Base-by-base conservation (phyloP, 192 early-diverging fungal genomes). In the Phycomyces nitens region DNA sequence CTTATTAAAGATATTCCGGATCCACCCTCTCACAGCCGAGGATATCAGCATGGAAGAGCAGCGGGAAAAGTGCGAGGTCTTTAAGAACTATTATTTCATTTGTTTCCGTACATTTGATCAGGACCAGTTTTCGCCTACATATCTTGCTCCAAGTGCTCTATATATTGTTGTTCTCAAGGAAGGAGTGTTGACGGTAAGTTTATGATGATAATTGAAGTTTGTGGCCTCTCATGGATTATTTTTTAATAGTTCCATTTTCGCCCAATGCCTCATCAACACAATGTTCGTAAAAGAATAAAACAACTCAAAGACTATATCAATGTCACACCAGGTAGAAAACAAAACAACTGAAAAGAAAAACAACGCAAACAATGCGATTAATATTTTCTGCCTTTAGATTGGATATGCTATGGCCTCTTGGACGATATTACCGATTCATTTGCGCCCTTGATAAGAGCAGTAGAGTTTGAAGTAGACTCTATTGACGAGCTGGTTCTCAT, bases 401-500 rank as follows among this genome's bases (percentile, higher is more conserved):
- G 96, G 96, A 89, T 99, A 58, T 94, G 92, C 79, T 99, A 99
- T 70, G 95, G 94, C 0, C 72, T 99, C 6, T 84, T 99, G 68
- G 96, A 99, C 77, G 95, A 96, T 66, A 91, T 99, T 53, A 94
- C 93, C 5, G 97, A 99, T 70, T 83, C 86, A 18, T 94, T 98
- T 69, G 89, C 91, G 29, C 95, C 95, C 6, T 77, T 95, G 11
- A 80, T 98, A 52, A 82, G 87, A 38, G 73, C 86, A 15, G 89
- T 99, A 65, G 97, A 99, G 77, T 84, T 92, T 56, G 97, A 98
- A 71, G 97, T 99, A 0, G 94, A 97, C 64, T 82, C 88, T 0
- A 95, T 99, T 62, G 97, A 99, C 69, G 97, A 99, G 62, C 71
- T 99, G 1, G 94, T 98, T 0, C 76, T 99, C 22, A 89, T 98